Base-by-base conservation (phyloP, 2,329 filamentous ascomycete genomes). In the Cladosporium austrohemisphaericum region DNA sequence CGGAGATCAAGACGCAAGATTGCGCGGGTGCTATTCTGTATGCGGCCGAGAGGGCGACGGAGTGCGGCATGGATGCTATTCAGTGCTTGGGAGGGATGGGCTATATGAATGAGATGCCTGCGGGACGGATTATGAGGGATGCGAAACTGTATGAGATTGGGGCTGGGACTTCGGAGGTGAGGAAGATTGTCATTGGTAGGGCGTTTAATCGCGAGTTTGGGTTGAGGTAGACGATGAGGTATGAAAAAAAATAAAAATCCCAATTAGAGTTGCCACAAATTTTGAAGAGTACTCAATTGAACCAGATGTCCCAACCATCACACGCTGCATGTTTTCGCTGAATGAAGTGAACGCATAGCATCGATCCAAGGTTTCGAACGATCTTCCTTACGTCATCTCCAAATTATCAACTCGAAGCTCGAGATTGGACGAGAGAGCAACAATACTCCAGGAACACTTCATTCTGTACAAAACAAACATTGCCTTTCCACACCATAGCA, bases 11-110 rank as follows among this genome's bases (percentile, higher is more conserved):
- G 50, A 96, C 91, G 0, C 86, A 95, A 67, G 92, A 98, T 71
- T 97, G 93, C 67, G 92, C 93, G 0, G 92, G 91, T 29, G 88
- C 90, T 2, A 97, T 97, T 55, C 71, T 97, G 56, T 96, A 95
- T 69, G 90, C 92, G 1, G 91, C 90, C 0, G 92, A 97, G 73
- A 74, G 90, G 26, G 92, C 91, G 9, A 94, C 88, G 0, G 89
- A 96, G 71, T 88, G 84, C 52, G 80, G 88, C 0, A 77, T 95
- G 23, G 91, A 96, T 70, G 88, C 86, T 37, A 88, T 97, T 52
- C 93, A 98, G 70, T 77, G 95, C 52, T 79, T 98, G 63, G 93
- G 93, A 14, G 93, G 92, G 0, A 97, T 92, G 81, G 92, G 92
- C 1, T 97, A 97, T 65, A 82, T 95, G 59, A 95, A 96, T 68